Conservation (phyloP, 352 stramenopile genomes). For the Saprolegnia parasitica region DNA sequence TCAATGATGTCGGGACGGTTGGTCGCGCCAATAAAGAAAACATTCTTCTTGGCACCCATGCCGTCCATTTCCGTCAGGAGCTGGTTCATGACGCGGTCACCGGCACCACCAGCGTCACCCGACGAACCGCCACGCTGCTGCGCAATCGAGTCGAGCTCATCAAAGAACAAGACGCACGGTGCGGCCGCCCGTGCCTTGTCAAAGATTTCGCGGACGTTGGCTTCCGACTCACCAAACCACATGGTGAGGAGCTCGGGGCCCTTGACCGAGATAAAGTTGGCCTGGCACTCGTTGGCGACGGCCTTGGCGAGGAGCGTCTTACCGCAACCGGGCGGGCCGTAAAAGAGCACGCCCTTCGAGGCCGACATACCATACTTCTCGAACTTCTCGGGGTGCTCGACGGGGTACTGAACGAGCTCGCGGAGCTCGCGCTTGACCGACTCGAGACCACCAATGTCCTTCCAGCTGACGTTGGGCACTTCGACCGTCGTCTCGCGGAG, state of each 20-base stretch:
- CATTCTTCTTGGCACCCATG: slow-evolving; percentile 98
- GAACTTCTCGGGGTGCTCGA: slow-evolving; percentile 99
- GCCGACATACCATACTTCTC: slow-evolving; percentile 95
- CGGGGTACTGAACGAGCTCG: slow-evolving; percentile 99
- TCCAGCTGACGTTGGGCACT: slow-evolving; percentile 97
- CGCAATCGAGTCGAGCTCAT: slow-evolving; percentile 99
- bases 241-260: slow-evolving; percentile 99
- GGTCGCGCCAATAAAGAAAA: slow-evolving; percentile 97
- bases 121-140: slow-evolving; percentile 92
- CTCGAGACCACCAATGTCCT: slow-evolving; percentile 99
- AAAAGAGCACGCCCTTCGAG: slow-evolving; percentile 98
- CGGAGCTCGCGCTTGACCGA: slow-evolving; percentile 98
- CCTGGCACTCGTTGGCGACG: slow-evolving; percentile 99
- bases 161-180: slow-evolving; percentile 99
- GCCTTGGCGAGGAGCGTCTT: slow-evolving; percentile 99
- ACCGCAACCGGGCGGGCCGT: slow-evolving; percentile 98
- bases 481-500: slow-evolving; percentile 99
- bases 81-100: slow-evolving; percentile 99
- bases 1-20: slow-evolving; percentile 98
- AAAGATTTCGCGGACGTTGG: slow-evolving; percentile 98
- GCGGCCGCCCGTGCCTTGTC: slow-evolving; percentile 97
- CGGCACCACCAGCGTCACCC: slow-evolving; percentile 95
- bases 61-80: slow-evolving; percentile 99
- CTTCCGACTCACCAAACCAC: slow-evolving; percentile 99
- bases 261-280: slow-evolving; percentile 99